These are phyloP conservation scores for Ambrosiella cleistominuta DNA, from an alignment of 2,329 filamentous ascomycete genomes.

Conservation along the genomic window DNA sequence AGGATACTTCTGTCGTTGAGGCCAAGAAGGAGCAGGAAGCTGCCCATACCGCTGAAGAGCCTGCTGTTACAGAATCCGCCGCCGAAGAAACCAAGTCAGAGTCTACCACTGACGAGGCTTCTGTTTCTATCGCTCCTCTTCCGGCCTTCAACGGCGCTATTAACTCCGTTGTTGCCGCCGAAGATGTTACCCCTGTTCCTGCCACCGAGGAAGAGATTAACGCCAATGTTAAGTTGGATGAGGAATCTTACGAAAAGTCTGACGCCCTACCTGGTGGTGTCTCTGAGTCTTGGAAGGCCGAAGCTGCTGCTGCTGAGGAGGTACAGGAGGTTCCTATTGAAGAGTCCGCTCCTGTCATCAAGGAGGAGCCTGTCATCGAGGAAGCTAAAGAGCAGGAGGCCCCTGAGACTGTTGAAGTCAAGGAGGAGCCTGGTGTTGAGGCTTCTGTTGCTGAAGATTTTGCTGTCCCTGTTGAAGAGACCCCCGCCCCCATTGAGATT, in stretches of 20 bases:
- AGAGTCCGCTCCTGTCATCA: conserved; percentile 60
- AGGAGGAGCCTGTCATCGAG: conserved; percentile 22
- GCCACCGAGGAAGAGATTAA: conserved; percentile 50
- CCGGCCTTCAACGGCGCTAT: conserved; percentile 45
- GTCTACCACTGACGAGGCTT: conserved; percentile 30
- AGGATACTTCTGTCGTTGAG: conserved; percentile 29
- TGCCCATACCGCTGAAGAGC: conserved; percentile 72
- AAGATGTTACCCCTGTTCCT: conserved; percentile 67
- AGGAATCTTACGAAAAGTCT: conserved; percentile 72
- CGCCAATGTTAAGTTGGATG: conserved; percentile 57
- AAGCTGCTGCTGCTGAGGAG: conserved; percentile 41
- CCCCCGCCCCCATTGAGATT: conserved; percentile 13
- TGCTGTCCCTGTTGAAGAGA: conserved; percentile 46
- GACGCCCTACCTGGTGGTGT: conserved; percentile 41
- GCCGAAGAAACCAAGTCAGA: conserved; percentile 44
- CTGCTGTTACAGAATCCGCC: conserved; percentile 36
- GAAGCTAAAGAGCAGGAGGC: conserved; percentile 15
- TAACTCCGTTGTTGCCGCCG: conserved; percentile 64
- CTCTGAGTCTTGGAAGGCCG: conserved; percentile 54
- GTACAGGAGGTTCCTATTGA: conserved; percentile 44
- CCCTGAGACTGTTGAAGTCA: conserved; percentile 17
- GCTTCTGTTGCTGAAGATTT: conserved; percentile 22
- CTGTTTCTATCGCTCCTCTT: conserved; percentile 42
- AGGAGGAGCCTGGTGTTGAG: conserved; percentile 14
- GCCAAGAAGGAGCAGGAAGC: conserved; percentile 49